A percentile compares a stretch with the other conserved stretches of the same genome.
phyloP scores from a whole-genome alignment of 805 yeast genomes.

The Schizosaccharomyces cryophilus region DNA sequence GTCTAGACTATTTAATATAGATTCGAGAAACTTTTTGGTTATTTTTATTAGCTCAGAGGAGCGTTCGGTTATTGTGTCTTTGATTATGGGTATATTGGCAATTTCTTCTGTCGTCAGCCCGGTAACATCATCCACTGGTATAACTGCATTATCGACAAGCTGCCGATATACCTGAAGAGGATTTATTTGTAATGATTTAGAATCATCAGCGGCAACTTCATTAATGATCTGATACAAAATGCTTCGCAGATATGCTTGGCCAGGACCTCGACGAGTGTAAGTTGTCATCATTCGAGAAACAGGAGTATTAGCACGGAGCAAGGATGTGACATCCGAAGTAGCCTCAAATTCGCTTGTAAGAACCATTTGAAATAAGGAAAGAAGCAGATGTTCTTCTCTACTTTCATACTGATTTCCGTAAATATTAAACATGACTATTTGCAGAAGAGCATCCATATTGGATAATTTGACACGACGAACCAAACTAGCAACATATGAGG shows the following conservation, averaged over 20 bases:
- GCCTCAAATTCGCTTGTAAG: conserved; percentile 16
- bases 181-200: conserved; percentile 14
- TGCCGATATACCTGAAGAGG: conserved; percentile 15
- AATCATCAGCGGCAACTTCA: conserved; percentile 11
- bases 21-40: conserved; percentile 19
- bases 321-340: conserved; percentile 15
- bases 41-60: conserved; percentile 8
- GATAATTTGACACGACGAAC: conserved; percentile 14
- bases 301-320: conserved; percentile 18
- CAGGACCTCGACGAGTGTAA: conserved; percentile 18
- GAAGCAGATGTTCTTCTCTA: conserved; percentile 17
- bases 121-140: conserved; percentile 3
- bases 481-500: conserved; percentile 15
- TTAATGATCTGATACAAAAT: conserved; percentile 12
- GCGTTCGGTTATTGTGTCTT: conserved; percentile 12
- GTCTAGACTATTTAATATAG: conserved; percentile 30
- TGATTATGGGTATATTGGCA: conserved; percentile 12
- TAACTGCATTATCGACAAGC: conserved; percentile 8
- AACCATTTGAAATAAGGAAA: conserved; percentile 18
- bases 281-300: conserved; percentile 19
- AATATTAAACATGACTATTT: conserved; percentile 19
- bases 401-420: conserved; percentile 20
- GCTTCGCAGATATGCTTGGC: conserved; percentile 16
- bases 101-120: conserved; percentile 10
- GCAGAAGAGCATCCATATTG: conserved; percentile 17